A percentile compares a stretch with the other conserved stretches of the same genome.
phyloP scores from a whole-genome alignment of 2,329 filamentous ascomycete genomes.

The Cladosporium sp. region DNA sequence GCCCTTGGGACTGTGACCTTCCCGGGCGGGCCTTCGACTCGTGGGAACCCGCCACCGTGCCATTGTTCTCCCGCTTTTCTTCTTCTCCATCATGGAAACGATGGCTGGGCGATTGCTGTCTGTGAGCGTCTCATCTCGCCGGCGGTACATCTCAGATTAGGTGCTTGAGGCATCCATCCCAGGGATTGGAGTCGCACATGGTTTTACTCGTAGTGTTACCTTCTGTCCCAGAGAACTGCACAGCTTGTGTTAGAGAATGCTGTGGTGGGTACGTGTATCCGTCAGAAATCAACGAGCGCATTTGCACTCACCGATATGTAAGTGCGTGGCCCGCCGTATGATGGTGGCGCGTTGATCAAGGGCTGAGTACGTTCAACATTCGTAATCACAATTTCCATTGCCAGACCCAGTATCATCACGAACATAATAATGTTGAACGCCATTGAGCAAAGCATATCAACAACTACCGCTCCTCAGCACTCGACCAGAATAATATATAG shows the following conservation, averaged over 20 bases:
- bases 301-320: not conserved
- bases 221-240: not conserved
- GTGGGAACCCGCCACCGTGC: not conserved
- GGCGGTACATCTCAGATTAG: not conserved
- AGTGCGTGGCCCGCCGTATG: not conserved
- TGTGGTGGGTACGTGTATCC: not conserved
- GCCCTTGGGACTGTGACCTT: not conserved
- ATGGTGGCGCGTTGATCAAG: not conserved
- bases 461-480: not conserved
- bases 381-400: not conserved
- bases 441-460: not conserved
- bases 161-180: not conserved
- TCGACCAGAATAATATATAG: not conserved
- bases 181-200: not conserved
- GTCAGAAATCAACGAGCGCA: not conserved
- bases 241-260: not conserved
- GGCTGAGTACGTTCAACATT: not conserved
- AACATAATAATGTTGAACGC: not conserved
- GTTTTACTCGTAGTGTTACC: not conserved
- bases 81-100: not conserved
- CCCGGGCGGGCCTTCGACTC: not conserved
- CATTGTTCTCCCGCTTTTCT: not conserved
- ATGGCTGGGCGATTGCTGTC: not conserved
- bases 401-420: not conserved
- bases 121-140: not conserved